Conservation (phyloP, 306 rosid species). For the Carpinus viminea region DNA sequence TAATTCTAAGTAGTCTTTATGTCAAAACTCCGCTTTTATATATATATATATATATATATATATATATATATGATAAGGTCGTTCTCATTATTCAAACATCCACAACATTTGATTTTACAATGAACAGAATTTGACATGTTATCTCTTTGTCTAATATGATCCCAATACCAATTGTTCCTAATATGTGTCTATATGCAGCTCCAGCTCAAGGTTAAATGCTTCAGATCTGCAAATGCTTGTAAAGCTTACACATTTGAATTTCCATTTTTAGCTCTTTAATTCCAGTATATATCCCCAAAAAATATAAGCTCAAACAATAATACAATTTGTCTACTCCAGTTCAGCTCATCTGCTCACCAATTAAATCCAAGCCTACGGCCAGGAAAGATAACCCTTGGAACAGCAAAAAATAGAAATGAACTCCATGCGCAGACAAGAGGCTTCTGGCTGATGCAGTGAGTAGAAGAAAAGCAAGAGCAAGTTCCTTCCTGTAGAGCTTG, state of each 20-base stretch:
- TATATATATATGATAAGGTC: no score
- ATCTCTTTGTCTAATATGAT: not conserved
- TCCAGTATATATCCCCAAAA: conserved; percentile 2
- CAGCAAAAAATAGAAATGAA: conserved; percentile 93
- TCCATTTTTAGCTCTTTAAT: conserved; percentile 1
- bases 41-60: no score
- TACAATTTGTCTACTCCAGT: conserved; percentile 21
- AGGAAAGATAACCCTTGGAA: conserved; percentile 96
- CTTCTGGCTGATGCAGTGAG: conserved; percentile 96
- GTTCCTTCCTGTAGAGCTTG: conserved; percentile 80
- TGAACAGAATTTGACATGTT: not conserved
- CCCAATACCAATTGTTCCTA: not conserved
- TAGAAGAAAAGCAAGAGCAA: conserved; percentile 87
- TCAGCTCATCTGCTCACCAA: conserved; percentile 91
- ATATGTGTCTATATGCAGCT: not conserved
- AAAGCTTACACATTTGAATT: not conserved
- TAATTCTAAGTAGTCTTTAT: no score
- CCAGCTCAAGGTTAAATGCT: not conserved
- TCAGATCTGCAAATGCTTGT: not conserved
- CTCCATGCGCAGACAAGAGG: conserved; percentile 84
- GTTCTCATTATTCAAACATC: not conserved
- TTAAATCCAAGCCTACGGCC: conserved; percentile 84
- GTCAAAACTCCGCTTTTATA: no score
- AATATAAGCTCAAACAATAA: not conserved
- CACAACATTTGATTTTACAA: not conserved